A percentile compares a stretch with the other conserved stretches of the same genome.
Conservation (phyloP, 192 early-diverging fungal species). For the Coemansia sp. region DNA sequence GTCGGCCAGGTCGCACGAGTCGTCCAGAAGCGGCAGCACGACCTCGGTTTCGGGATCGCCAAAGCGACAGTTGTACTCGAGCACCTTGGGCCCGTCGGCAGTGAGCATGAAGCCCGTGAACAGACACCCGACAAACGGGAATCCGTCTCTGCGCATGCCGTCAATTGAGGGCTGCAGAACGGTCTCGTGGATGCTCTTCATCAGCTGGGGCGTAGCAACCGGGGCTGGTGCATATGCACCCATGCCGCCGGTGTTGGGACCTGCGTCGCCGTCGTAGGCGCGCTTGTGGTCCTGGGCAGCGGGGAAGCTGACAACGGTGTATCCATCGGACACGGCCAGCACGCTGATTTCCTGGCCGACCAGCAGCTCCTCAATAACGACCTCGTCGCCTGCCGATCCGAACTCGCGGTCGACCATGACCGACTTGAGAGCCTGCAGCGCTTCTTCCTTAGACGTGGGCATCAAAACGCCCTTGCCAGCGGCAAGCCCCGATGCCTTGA, state of each 20-base stretch:
- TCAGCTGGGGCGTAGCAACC: slow-evolving; percentile 74
- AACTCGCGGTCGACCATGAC: slow-evolving; percentile 93
- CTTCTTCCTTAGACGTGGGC: slow-evolving; percentile 81
- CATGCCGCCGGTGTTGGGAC: slow-evolving; percentile 99
- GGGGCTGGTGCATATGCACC: slow-evolving; percentile 97
- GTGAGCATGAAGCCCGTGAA: slow-evolving; percentile 98
- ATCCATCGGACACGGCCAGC: slow-evolving; percentile 90
- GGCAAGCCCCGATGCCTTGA: slow-evolving; percentile 96
- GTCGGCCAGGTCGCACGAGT: slow-evolving; percentile 79
- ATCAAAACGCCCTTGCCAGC: slow-evolving; percentile 97
- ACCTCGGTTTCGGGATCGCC: slow-evolving; percentile 99
- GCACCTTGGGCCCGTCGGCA: slow-evolving; percentile 81
- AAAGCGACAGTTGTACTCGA: slow-evolving; percentile 98
- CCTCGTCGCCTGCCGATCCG: slow-evolving; percentile 83
- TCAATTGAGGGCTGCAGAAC: slow-evolving; percentile 90
- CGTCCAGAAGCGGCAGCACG: slow-evolving; percentile 84
- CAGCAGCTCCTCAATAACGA: slow-evolving; percentile 94
- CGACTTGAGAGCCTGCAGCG: slow-evolving; percentile 71
- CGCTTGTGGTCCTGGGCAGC: slow-evolving; percentile 99
- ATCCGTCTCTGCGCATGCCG: slow-evolving; percentile 93
- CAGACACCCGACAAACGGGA: slow-evolving; percentile 94
- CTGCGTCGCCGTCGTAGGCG: slow-evolving; percentile 86
- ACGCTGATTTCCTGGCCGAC: slow-evolving; percentile 92
- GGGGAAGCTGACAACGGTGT: slow-evolving; percentile 85
- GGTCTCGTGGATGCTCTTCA: slow-evolving; percentile 66